Conservation (phyloP, 1,284 basidiomycete genomes). For the Blastosporella zonata region DNA sequence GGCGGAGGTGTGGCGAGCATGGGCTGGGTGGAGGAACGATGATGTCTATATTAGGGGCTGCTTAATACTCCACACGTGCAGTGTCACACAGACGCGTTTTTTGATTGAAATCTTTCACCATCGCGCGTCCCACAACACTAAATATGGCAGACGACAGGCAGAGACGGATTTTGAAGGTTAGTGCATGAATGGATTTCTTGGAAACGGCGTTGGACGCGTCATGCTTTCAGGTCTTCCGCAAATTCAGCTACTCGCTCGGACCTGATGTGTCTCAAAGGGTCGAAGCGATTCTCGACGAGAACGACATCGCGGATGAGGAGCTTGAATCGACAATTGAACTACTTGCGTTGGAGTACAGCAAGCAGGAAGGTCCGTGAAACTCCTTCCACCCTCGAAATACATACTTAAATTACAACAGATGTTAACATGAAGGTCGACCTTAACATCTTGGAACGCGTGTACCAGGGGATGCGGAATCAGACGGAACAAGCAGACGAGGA, state of each 20-base stretch:
- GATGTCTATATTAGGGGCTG: constrained; percentile 11
- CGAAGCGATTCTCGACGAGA: constrained; percentile 63
- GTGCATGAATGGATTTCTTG: constrained; percentile 2
- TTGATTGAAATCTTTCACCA: not conserved
- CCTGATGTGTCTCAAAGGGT: constrained; percentile 70
- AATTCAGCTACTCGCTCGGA: constrained; percentile 80
- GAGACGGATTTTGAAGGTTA: constrained; percentile 63
- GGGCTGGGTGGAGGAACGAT: constrained; percentile 3
- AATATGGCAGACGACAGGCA: constrained; percentile 50
- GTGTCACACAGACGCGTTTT: not conserved
- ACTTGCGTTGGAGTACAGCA: constrained; percentile 87
- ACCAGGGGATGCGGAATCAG: constrained; percentile 76
- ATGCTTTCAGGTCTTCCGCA: constrained; percentile 63
- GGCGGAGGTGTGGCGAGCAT: constrained; percentile 4
- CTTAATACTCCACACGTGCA: constrained; percentile 8
- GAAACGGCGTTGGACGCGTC: not conserved
- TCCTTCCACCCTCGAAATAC: not conserved
- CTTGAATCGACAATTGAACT: constrained; percentile 79
- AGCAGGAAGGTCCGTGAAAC: constrained; percentile 75
- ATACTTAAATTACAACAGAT: constrained; percentile 40
- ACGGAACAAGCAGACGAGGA: constrained; percentile 53
- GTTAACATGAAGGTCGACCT: constrained; percentile 79
- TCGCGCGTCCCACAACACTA: not conserved
- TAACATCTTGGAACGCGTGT: constrained; percentile 74
- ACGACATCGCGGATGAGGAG: constrained; percentile 70